Percentiles rank a stretch among this genome's conserved stretches.
phyloP scores from a whole-genome alignment of 441 rosid species.

The Croton laevigatus region DNA sequence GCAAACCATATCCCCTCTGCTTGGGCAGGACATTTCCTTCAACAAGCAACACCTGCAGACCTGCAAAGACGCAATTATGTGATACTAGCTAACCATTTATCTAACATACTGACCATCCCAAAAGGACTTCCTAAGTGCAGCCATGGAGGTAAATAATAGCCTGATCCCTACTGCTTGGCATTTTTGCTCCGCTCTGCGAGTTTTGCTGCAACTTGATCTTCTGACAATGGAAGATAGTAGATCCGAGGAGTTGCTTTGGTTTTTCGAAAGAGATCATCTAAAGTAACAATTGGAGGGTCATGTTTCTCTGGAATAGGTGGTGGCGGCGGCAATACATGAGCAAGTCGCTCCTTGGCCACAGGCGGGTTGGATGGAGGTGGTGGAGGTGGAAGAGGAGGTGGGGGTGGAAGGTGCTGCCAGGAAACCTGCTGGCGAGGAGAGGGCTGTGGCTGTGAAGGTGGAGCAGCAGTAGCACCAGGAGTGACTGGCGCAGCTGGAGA shows the following conservation, averaged over 20 bases:
- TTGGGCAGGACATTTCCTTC: slow-evolving; percentile 30
- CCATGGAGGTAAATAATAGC: slow-evolving; percentile 20
- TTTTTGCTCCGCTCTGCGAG: slow-evolving; percentile 42
- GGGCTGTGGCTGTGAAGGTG: slow-evolving; percentile 50
- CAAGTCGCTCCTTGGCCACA: slow-evolving; percentile 47
- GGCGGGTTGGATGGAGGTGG: slow-evolving; percentile 52
- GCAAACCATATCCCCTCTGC: slow-evolving; percentile 27
- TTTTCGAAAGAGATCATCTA: slow-evolving; percentile 90
- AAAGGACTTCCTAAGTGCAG: slow-evolving; percentile 25
- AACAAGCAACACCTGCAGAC: slow-evolving; percentile 42
- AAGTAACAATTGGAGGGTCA: slow-evolving; percentile 82
- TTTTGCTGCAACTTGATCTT: slow-evolving; percentile 77
- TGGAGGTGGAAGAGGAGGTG: slow-evolving; percentile 59
- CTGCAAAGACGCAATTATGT: slow-evolving; percentile 43
- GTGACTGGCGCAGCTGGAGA: slow-evolving; percentile 39
- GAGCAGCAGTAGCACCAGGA: slow-evolving; percentile 32
- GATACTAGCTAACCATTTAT: slow-evolving; percentile 34
- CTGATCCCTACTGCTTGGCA: slow-evolving; percentile 46
- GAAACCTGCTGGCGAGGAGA: slow-evolving; percentile 48
- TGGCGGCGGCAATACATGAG: slow-evolving; percentile 49
- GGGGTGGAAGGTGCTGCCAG: slow-evolving; percentile 60
- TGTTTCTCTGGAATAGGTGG: slow-evolving; percentile 59
- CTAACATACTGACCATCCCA: slow-evolving; percentile 29
- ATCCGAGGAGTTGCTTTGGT: slow-evolving; percentile 91
- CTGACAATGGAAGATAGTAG: slow-evolving; percentile 89